Evolutionary conservation across 2,329 filamentous ascomycete genomes (phyloP).

Genomic region (Zasmidium angulare): DNA sequence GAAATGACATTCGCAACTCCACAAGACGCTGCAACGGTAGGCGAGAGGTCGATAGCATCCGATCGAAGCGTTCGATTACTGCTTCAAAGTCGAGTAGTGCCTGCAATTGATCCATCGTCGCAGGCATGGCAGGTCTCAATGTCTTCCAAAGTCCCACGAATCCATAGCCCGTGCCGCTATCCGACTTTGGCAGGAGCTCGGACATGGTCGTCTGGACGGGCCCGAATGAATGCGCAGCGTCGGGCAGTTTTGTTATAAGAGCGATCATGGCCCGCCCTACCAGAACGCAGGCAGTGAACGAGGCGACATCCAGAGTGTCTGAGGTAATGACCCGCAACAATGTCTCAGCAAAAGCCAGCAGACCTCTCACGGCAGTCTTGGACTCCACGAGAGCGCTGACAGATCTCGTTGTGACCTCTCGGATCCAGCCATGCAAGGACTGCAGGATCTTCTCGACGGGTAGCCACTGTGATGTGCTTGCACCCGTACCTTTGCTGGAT

Average conservation of each 20-base stretch:
- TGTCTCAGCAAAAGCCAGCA: slow-evolving; percentile 16
- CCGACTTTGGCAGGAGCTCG: slow-evolving; percentile 8
- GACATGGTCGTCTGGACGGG: background rate
- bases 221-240: background rate
- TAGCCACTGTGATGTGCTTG: slow-evolving; percentile 5
- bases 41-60: slow-evolving; percentile 21
- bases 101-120: slow-evolving; percentile 38
- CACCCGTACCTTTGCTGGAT: background rate
- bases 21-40: slow-evolving; percentile 26
- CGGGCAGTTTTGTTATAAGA: background rate
- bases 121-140: slow-evolving; percentile 62
- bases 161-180: slow-evolving; percentile 17
- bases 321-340: slow-evolving; percentile 11
- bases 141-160: slow-evolving; percentile 53
- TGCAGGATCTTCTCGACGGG: slow-evolving; percentile 8
- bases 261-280: slow-evolving; percentile 14
- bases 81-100: slow-evolving; percentile 44
- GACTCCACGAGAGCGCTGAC: background rate
- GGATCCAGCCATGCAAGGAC: slow-evolving; percentile 3
- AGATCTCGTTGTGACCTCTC: background rate
- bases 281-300: slow-evolving; percentile 14
- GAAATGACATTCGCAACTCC: slow-evolving; percentile 27
- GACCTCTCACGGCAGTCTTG: background rate
- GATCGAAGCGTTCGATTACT: slow-evolving; percentile 49
- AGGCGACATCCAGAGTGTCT: slow-evolving; percentile 14